Conservation (phyloP, 78 protist genomes). For the Guillardia theta region DNA sequence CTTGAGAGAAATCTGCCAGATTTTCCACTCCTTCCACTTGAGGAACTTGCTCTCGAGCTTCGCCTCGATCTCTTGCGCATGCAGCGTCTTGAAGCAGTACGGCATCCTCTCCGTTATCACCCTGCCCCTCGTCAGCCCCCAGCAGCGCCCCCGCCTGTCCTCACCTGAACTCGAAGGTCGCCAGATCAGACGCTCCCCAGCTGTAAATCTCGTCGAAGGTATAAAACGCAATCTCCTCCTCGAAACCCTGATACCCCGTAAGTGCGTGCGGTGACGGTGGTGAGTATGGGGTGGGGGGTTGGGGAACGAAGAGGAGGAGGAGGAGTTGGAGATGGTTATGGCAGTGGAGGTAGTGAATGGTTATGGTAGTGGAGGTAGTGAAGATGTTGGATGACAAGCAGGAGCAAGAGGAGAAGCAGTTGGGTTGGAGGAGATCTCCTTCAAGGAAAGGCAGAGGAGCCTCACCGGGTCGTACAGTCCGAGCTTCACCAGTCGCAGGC, state of each 20-base stretch:
- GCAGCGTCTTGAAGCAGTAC: background rate
- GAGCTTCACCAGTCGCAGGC: conserved; percentile 33
- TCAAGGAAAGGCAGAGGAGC: no score
- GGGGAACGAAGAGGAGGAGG: no score
- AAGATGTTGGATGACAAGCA: no score
- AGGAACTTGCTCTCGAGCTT: conserved; percentile 24
- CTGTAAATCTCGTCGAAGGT: background rate
- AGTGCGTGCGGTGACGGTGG: background rate
- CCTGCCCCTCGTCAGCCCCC: background rate
- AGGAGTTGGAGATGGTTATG: no score
- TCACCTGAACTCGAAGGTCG: conserved; percentile 10
- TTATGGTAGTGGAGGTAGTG: no score
- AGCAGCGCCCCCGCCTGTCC: background rate
- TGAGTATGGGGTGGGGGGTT: no score
- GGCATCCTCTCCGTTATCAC: background rate
- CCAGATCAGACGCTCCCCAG: conserved; percentile 9
- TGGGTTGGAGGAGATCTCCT: no score
- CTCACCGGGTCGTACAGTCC: background rate
- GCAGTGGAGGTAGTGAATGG: background rate
- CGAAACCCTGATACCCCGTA: background rate
- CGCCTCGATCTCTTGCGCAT: conserved; percentile 8
- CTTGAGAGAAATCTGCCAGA: no score
- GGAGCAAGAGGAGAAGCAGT: no score
- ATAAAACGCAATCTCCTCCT: conserved; percentile 22
- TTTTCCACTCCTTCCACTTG: conserved; percentile 2